Conservation (phyloP, 163 green algal genomes). For the Smithsoniella earleae region DNA sequence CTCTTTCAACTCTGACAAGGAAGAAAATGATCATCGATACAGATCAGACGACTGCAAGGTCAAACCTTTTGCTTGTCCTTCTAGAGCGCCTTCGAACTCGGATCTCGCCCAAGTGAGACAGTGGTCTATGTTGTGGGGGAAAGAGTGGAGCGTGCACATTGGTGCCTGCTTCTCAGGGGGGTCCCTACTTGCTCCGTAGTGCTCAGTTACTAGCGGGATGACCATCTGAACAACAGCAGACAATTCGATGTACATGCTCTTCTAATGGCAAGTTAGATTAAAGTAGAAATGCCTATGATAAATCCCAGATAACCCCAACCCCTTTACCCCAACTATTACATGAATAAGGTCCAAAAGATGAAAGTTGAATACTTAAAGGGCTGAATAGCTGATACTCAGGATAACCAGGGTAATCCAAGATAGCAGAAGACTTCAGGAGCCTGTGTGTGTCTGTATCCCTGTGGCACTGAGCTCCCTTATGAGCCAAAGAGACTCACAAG, state of each 20-base stretch:
- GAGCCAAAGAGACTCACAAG: too few species aligned
- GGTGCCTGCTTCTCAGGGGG: conserved; percentile 95
- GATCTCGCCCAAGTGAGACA: conserved; percentile 83
- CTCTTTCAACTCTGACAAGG: too few species aligned
- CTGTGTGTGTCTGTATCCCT: too few species aligned
- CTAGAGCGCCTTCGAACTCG: conserved; percentile 93
- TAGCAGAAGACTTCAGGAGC: too few species aligned
- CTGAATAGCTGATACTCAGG: too few species aligned
- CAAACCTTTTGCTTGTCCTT: conserved; percentile 44
- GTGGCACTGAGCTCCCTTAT: too few species aligned
- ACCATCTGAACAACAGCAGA: conserved; percentile 62
- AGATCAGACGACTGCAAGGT: neutral
- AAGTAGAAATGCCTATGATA: too few species aligned
- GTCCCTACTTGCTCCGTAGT: conserved; percentile 95
- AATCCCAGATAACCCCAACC: neutral
- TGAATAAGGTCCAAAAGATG: too few species aligned
- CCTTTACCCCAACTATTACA: neutral
- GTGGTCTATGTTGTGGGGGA: conserved; percentile 99
- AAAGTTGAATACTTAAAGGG: too few species aligned
- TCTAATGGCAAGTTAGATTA: too few species aligned
- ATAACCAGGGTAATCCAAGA: too few species aligned
- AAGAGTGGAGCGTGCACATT: conserved; percentile 98
- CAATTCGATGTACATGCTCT: too few species aligned
- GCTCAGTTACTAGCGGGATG: conserved; percentile 86
- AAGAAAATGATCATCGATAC: neutral